phyloP scores from a whole-genome alignment of 2,329 filamentous ascomycete species.

The Botrytis paeoniae region DNA sequence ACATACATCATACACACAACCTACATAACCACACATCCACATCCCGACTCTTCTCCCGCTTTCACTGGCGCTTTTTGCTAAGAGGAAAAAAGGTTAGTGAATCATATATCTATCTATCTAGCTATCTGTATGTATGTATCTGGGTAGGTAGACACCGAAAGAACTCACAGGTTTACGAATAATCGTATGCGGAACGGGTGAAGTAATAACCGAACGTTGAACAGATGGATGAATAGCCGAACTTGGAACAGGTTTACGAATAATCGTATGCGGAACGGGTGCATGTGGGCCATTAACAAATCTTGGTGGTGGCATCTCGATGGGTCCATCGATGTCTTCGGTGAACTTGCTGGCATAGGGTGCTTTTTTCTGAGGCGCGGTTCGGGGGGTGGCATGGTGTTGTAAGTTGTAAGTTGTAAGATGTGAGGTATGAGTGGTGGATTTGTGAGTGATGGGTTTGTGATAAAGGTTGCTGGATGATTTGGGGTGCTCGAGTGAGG shows the following conservation, averaged over 20 bases:
- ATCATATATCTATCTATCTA: too few relatives aligned
- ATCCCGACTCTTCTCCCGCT: background rate
- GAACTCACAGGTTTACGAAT: too few relatives aligned
- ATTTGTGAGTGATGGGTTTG: background rate
- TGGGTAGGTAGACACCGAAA: too few relatives aligned
- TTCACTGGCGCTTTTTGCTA: background rate
- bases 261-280: too few relatives aligned
- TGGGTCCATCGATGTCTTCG: background rate
- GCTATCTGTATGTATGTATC: too few relatives aligned
- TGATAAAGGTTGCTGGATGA: background rate
- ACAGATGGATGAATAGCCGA: too few relatives aligned
- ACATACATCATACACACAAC: too few relatives aligned
- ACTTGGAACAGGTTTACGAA: too few relatives aligned
- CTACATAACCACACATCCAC: background rate
- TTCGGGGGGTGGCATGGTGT: background rate
- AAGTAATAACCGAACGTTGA: too few relatives aligned
- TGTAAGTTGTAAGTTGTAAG: background rate
- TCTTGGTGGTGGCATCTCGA: too few relatives aligned
- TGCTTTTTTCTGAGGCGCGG: background rate
- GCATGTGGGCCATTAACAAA: rapidly evolving
- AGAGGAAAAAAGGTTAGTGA: background rate
- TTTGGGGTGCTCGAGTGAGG: background rate
- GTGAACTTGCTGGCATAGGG: background rate
- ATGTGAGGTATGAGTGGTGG: background rate
- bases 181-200: too few relatives aligned